A percentile compares a stretch with the other conserved stretches of the same genome.
Evolutionary conservation across 306 rosid genomes (phyloP).

Genomic region (Casuarina equisetifolia): DNA sequence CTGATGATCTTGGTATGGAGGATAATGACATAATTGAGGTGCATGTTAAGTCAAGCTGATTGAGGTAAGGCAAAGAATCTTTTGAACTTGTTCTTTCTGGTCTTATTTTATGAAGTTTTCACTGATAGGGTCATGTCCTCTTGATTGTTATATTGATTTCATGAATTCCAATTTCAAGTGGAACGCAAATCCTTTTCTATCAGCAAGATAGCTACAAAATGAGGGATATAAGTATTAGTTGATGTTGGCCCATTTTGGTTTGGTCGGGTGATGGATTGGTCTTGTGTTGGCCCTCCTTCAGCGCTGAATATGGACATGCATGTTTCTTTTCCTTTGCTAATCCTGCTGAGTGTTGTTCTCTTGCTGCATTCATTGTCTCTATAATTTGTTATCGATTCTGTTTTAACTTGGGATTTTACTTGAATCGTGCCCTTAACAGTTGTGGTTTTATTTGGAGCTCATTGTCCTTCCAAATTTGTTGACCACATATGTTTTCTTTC

Average conservation of each 20-base stretch:
- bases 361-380: slow-evolving; percentile 11
- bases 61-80: slow-evolving; percentile 36
- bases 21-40: slow-evolving; percentile 86
- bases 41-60: slow-evolving; percentile 53
- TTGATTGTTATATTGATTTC: background rate
- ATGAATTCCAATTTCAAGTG: too few relatives aligned
- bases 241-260: too few relatives aligned
- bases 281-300: background rate
- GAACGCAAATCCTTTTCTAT: too few relatives aligned
- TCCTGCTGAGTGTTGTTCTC: slow-evolving; percentile 9
- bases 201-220: too few relatives aligned
- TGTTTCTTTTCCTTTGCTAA: slow-evolving; percentile 1
- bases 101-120: slow-evolving; percentile 17
- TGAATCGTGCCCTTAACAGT: background rate
- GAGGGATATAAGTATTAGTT: too few relatives aligned
- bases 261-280: background rate
- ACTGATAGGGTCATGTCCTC: background rate
- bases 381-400: slow-evolving; percentile 18
- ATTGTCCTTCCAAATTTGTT: slow-evolving; percentile 3
- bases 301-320: background rate
- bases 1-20: slow-evolving; percentile 76
- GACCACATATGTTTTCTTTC: slow-evolving; percentile 30
- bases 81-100: background rate
- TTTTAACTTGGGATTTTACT: background rate
- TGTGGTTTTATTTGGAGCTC: slow-evolving; percentile 16